Base-by-base conservation (phyloP, 164 flowering plant genomes). In the Tetrastigma voinierianum region DNA sequence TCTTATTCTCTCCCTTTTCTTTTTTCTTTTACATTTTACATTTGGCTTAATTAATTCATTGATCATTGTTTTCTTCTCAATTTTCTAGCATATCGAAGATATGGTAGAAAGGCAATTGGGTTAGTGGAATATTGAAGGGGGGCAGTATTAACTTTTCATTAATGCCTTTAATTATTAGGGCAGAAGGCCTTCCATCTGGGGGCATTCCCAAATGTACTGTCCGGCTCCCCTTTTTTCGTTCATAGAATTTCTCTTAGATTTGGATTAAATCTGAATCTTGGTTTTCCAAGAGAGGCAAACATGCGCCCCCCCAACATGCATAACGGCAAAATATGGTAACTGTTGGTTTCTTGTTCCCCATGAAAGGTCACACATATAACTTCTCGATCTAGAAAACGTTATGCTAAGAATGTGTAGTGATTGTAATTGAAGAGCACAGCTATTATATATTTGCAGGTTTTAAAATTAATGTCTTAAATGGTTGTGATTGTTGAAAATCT, bases 261-360 rank as follows among this genome's bases (percentile, higher is more conserved):
- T 49, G 52, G 6, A 14, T 49, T 14, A 14, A 49, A 14, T 5
- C n/a, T n/a, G n/a, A 49, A 32, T 32, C 52, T 49, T 49, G 15
- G 16, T 49, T 49, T 49, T n/a, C 52, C 52, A 49, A 49, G 52
- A 49, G 52, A 49, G 52, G 52, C 52, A 49, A 49, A 49, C 52
- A 49, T 49, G n/a, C 52, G n/a, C n/a, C n/a, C n/a, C n/a, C n/a
- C 52, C 52, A 49, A 14, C 17, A 49, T 49, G 40, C 40, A 32
- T 32, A 32, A 32, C 40, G 5, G 40, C 40, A 1, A 32, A 32
- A 32, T n/a, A 49, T 49, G 52, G 52, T 1, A 49, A 49, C 52
- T 32, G 40, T 0, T 2, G 4, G 7, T 32, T 32, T 7, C 6
- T 32, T 49, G 16, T 2, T 49, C 5, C 52, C 52, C 52, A 49